Evolutionary conservation across 768 basidiomycete species (phyloP).

Genomic region (Pleurotus cornucopiae): DNA sequence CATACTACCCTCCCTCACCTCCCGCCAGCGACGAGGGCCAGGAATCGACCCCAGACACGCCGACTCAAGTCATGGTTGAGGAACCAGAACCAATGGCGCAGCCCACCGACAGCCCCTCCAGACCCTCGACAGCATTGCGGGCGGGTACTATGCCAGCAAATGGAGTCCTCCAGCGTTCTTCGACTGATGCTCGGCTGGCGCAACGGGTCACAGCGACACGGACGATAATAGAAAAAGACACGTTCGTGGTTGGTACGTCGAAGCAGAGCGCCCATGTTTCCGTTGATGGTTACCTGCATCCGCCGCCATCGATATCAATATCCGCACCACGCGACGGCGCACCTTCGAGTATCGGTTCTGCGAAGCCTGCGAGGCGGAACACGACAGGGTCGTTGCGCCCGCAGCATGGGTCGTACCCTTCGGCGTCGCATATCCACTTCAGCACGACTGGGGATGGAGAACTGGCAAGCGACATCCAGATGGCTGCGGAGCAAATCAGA

Average conservation of each 20-base stretch:
- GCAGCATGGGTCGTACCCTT: conserved; percentile 9
- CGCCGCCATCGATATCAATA: conserved; percentile 19
- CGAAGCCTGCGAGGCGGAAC: conserved; percentile 52
- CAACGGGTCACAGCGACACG: conserved; percentile 12
- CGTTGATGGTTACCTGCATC: conserved; percentile 47
- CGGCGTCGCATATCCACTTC: conserved; percentile 19
- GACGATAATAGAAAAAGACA: conserved; percentile 12
- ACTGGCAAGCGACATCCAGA: conserved; percentile 76
- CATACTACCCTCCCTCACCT: conserved; percentile 47
- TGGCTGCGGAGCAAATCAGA: conserved; percentile 86
- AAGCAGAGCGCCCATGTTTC: conserved; percentile 21
- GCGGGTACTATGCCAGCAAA: not conserved
- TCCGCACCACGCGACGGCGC: conserved; percentile 1
- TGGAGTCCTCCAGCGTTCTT: not conserved
- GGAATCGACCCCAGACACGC: conserved; percentile 5
- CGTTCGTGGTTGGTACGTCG: conserved; percentile 16
- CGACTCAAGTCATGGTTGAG: conserved; percentile 7
- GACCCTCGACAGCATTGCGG: not conserved
- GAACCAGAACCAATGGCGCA: conserved; percentile 10
- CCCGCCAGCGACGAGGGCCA: conserved; percentile 29
- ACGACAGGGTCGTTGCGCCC: conserved; percentile 57
- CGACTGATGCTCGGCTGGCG: not conserved
- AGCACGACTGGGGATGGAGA: conserved; percentile 42
- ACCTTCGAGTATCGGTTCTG: not conserved
- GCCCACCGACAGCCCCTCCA: not conserved